These are phyloP conservation scores for Picochlorum sp. DNA, from an alignment of 139 green algal genomes.

Conservation along the genomic window DNA sequence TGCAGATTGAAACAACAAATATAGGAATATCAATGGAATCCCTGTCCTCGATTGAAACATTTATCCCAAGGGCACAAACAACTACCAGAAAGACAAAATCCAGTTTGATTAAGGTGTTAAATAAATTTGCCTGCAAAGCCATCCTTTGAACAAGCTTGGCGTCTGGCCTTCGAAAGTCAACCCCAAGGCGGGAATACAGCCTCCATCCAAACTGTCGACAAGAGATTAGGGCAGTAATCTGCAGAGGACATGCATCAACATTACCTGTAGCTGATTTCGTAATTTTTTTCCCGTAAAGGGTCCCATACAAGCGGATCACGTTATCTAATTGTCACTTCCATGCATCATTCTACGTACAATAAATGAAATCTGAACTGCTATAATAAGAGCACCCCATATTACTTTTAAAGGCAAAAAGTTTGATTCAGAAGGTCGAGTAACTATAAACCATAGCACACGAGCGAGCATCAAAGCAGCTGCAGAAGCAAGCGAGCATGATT, in stretches of 20 bases:
- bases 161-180: constrained; percentile 16
- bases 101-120: constrained; percentile 1
- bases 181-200: constrained; percentile 16
- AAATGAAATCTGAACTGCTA: constrained; percentile 1
- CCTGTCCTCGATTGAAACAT: background rate
- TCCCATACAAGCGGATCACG: no score
- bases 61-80: background rate
- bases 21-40: background rate
- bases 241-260: background rate
- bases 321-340: no score
- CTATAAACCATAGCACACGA: constrained; percentile 13
- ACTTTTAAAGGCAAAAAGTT: constrained; percentile 11
- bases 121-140: background rate
- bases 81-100: constrained; percentile 2
- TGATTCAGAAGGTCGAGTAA: background rate
- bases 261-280: no score
- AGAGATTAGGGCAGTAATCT: constrained; percentile 6
- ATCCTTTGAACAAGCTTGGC: background rate
- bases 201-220: constrained; percentile 28
- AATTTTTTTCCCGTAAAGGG: no score
- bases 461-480: constrained; percentile 12
- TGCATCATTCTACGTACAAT: no score
- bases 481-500: background rate
- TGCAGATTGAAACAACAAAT: background rate
- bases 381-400: constrained; percentile 7